Evolutionary conservation across 208 protist species (phyloP).

Genomic region (Trichomonas tenax): DNA sequence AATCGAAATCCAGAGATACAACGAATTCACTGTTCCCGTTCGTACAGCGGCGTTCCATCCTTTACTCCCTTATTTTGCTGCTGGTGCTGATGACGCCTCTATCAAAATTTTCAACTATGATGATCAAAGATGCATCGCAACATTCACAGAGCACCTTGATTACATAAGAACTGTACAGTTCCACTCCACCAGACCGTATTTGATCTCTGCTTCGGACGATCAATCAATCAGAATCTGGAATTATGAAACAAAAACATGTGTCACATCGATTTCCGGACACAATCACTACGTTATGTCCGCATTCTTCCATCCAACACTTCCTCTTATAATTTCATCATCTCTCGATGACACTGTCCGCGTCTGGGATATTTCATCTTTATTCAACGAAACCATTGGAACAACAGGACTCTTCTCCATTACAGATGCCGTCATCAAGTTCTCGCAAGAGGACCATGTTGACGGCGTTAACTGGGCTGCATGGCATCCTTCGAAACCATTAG

Average conservation of each 20-base stretch:
- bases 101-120: conserved; percentile 99
- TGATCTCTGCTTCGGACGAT: conserved; percentile 91
- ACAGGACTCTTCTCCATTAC: not conserved
- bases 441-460: conserved; percentile 88
- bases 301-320: conserved; percentile 40
- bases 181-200: conserved; percentile 70
- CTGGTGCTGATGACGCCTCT: conserved; percentile 93
- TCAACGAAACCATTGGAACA: not conserved
- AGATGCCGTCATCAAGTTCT: conserved; percentile 51
- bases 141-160: conserved; percentile 87
- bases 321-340: conserved; percentile 86
- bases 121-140: conserved; percentile 84
- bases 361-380: conserved; percentile 90
- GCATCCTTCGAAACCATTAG: conserved; percentile 74
- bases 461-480: conserved; percentile 96
- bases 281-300: conserved; percentile 99
- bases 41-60: conserved; percentile 91
- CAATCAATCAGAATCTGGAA: conserved; percentile 83
- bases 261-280: conserved; percentile 79
- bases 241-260: conserved; percentile 59
- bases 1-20: not conserved
- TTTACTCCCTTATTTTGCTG: conserved; percentile 91
- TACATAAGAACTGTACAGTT: conserved; percentile 92
- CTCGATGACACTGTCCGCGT: conserved; percentile 94
- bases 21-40: conserved; percentile 56